These are phyloP conservation scores for Quercus bicolor DNA, from an alignment of 306 rosid species.

Conservation along the genomic window DNA sequence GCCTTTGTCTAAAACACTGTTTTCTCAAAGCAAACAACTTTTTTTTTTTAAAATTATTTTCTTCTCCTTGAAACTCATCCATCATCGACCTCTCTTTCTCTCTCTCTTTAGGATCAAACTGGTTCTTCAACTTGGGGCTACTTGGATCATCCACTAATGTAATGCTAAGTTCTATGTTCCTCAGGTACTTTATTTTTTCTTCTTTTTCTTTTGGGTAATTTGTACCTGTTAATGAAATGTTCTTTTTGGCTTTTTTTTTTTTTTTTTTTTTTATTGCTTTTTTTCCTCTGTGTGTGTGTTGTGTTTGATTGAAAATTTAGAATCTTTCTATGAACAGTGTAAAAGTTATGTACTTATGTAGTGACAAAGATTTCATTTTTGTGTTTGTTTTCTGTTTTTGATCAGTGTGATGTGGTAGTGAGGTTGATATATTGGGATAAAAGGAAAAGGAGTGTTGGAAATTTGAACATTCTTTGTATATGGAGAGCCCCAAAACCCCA, in stretches of 20 bases:
- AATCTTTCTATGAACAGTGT: not conserved
- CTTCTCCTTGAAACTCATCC: not conserved
- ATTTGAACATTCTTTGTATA: conserved; percentile 1
- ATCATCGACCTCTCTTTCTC: not conserved
- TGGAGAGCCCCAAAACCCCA: conserved; percentile 44
- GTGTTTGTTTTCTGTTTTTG: not conserved
- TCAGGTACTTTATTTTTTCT: not conserved
- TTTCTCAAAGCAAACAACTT: not conserved
- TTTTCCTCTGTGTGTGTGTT: not conserved
- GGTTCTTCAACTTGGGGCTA: not conserved
- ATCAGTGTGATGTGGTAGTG: conserved; percentile 27
- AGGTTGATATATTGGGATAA: not conserved
- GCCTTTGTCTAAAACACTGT: not conserved
- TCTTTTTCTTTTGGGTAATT: not conserved
- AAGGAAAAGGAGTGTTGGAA: not conserved
- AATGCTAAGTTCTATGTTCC: not conserved
- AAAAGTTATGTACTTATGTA: no score
- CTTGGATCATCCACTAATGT: conserved; percentile 3
- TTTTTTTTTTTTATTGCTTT: not conserved
- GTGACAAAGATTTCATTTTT: not conserved
- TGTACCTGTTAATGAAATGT: not conserved
- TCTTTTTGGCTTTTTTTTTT: not conserved
- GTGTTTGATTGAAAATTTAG: not conserved
- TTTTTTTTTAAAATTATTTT: not conserved
- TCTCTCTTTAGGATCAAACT: not conserved